Evolutionary conservation across 768 basidiomycete genomes (phyloP).

Genomic region (Termitomyces eurrhizus): DNA sequence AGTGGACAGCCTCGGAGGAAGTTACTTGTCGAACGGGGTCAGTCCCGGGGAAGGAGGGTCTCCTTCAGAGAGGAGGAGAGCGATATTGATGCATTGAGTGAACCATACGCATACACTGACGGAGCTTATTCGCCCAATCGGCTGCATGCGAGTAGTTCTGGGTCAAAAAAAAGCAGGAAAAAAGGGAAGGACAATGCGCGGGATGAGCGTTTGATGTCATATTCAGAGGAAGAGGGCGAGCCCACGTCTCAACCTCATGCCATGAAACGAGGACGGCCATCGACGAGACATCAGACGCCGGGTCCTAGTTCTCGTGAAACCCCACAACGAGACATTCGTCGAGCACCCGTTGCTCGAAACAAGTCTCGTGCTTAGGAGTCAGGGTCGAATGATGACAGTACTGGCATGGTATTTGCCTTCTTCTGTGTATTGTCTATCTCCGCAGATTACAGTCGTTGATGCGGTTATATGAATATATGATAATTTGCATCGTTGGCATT

Average conservation of each 20-base stretch:
- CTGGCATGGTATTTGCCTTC: not conserved
- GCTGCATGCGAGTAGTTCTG: not conserved
- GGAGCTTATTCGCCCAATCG: not conserved
- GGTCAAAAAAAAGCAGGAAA: not conserved
- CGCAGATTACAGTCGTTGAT: not conserved
- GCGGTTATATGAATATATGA: not conserved
- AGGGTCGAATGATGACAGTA: not conserved
- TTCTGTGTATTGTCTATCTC: not conserved
- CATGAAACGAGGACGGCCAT: not conserved
- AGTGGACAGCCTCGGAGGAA: constrained; percentile 21
- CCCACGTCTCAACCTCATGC: not conserved
- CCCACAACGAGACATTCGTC: not conserved
- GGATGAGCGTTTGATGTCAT: not conserved
- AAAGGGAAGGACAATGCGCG: not conserved
- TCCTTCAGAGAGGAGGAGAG: constrained; percentile 44
- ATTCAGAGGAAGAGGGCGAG: not conserved
- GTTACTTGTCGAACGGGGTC: constrained; percentile 44
- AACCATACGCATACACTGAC: not conserved
- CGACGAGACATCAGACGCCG: constrained; percentile 1
- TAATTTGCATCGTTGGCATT: not conserved
- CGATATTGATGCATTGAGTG: constrained; percentile 13
- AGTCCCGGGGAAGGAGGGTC: constrained; percentile 51
- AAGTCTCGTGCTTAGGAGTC: not conserved
- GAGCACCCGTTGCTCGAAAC: not conserved
- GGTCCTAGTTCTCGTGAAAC: not conserved